A percentile compares a stretch with the other conserved stretches of the same genome.
phyloP scores from a whole-genome alignment of 257 asterid species.

The Cynanchum wilfordii region DNA sequence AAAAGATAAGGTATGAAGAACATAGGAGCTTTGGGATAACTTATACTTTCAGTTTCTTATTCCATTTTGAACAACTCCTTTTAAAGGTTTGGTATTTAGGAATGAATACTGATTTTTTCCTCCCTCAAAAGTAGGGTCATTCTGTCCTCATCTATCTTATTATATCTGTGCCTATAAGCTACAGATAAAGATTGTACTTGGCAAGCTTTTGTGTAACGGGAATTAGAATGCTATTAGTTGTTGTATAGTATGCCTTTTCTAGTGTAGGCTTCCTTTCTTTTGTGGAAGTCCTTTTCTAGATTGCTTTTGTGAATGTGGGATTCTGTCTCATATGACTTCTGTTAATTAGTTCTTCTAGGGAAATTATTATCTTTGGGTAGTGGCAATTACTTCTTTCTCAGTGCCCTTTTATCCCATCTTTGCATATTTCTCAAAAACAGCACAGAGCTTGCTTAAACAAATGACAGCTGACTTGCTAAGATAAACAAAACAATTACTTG shows the following conservation, averaged over 20 bases:
- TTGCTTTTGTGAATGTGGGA: neutral
- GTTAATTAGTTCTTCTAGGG: neutral
- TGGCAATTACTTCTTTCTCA: neutral
- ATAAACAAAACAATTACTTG: neutral
- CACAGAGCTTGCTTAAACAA: neutral
- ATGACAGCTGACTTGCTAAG: neutral
- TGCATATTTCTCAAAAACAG: neutral
- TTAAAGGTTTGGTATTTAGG: neutral
- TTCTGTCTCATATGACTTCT: neutral
- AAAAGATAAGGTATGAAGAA: neutral
- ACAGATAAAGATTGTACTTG: neutral
- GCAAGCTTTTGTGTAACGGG: neutral
- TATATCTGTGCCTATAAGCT: neutral
- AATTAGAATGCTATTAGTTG: neutral
- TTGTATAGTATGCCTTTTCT: neutral
- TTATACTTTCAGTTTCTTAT: neutral
- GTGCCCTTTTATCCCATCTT: too few relatives aligned
- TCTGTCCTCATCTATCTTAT: neutral
- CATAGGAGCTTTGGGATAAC: neutral
- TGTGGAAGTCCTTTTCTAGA: neutral
- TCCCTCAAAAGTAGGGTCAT: neutral
- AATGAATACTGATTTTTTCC: neutral
- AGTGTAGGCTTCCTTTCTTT: neutral
- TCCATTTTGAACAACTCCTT: neutral
- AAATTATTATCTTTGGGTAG: neutral